Base-by-base conservation (phyloP, 352 stramenopile genomes). In the Salisapilia sapeloensis region DNA sequence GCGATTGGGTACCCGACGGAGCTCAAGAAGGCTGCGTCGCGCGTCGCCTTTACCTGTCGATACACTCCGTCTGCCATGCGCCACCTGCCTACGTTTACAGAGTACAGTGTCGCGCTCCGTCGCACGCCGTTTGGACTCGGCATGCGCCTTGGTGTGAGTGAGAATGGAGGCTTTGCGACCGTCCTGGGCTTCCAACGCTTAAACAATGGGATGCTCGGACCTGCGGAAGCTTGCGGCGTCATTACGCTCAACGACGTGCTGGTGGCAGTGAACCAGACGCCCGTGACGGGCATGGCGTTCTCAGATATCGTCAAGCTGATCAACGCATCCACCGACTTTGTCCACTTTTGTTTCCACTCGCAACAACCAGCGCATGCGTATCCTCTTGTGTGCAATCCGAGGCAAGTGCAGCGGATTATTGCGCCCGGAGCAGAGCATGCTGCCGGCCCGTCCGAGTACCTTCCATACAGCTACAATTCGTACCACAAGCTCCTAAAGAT, bases 271-370 rank as follows among this genome's bases (percentile, higher is more conserved):
- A 92, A 92, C 46, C 77, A 66, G 24, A 35, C 59, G 4, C 46
- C 63, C 4, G 71, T 87, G 4, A 52, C 53, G 1, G 53, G 56
- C 3, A 39, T 65, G 33, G 42, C 51, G 8, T 92, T 92, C 53
- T 71, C 84, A 50, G 52, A 80, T 16, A 61, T 87, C 8, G 69
- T 92, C 13, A 51, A 58, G 19, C 42, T 87, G 19, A 92, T 92
- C 31, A 40, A 50, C 27, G 46, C 48, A 16, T 85, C 74, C 13
- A 37, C 62, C 3, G 53, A 64, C 13, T 61, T 74, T 26, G 62
- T 92, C 19, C 29, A 76, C 15, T 87, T 92, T 40, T 69, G 85
- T 31, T 89, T 92, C 25, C 76, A 92, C 46, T 85, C 76, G 4
- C 47, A 48, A 6, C 54, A 69, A 10, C 51, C 63, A 19, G 67